Evolutionary conservation across 768 basidiomycete species (phyloP).

Genomic region (Mrakia blollopis): DNA sequence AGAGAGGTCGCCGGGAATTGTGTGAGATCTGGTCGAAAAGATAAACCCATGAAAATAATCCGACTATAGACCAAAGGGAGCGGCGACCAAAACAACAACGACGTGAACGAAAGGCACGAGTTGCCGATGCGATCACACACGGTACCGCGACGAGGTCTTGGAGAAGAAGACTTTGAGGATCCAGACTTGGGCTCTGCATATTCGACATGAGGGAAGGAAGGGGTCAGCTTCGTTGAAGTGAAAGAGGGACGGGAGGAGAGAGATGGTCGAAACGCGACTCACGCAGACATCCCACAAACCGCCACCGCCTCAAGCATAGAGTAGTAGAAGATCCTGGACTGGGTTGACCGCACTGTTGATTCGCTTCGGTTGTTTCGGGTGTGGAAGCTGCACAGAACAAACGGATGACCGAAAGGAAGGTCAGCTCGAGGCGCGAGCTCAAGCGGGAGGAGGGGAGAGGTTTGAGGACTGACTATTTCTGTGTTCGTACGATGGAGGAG

Average conservation of each 20-base stretch:
- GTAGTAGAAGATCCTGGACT: slow-evolving; percentile 92
- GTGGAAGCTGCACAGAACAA: slow-evolving; percentile 65
- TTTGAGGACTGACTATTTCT: slow-evolving; percentile 91
- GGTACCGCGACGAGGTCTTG: slow-evolving; percentile 51
- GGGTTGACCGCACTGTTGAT: slow-evolving; percentile 81
- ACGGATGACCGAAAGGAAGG: slow-evolving; percentile 10
- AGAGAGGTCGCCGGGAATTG: too few relatives aligned
- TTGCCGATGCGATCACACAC: background rate
- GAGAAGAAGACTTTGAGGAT: slow-evolving; percentile 94
- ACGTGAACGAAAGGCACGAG: too few relatives aligned
- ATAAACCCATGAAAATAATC: too few relatives aligned
- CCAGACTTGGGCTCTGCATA: slow-evolving; percentile 62
- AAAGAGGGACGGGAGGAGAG: background rate
- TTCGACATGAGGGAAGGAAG: background rate
- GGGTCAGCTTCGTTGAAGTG: background rate
- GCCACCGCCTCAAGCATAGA: slow-evolving; percentile 72
- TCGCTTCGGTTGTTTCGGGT: slow-evolving; percentile 92
- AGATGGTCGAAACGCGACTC: slow-evolving; percentile 41
- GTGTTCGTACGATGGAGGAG: slow-evolving; percentile 81
- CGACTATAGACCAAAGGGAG: too few relatives aligned
- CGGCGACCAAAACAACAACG: too few relatives aligned
- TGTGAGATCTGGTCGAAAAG: too few relatives aligned
- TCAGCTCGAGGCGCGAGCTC: background rate
- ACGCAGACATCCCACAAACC: slow-evolving; percentile 83
- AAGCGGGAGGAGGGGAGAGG: background rate